Base-by-base conservation (phyloP, 2,329 filamentous ascomycete genomes). In the Sporothrix pallida region DNA sequence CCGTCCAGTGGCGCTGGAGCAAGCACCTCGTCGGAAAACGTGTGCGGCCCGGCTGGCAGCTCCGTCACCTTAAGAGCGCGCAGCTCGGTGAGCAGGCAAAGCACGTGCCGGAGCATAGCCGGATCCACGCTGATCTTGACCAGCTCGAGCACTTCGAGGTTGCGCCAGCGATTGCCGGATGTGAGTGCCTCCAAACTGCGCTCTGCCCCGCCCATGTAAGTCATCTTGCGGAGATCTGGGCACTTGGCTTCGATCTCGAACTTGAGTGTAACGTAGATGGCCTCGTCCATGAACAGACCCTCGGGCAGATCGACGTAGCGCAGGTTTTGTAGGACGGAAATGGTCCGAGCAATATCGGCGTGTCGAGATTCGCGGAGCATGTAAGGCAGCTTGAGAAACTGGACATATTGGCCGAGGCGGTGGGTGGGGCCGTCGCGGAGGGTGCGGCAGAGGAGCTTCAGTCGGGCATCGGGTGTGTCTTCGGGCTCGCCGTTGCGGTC, bases 341-440 rank as follows among this genome's bases (percentile, higher is more conserved):
- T 92, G 37, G 93, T 93, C 70, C 94, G 90, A 10, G 95, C 95
- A 68, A 98, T 88, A 76, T 95, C 93, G 72, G 92, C 88, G 80
- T 96, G 94, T 80, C 89, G 92, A 1, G 93, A 93, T 83, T 98
- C 94, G 74, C 95, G 90, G 72, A 95, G 91, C 95, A 98, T 98
- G 82, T 97, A 98, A 7, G 95, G 94, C 74, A 94, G 90, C 84
- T 97, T 97, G 79, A 98, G 86, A 78, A 91, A 94, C 79, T 91
- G 84, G 5, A 97, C 93, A 58, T 89, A 85, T 72, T 87, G 85
- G 48, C 91, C 94, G 63, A 97, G 84, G 26, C 87, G 84, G 37
- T 87, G 84, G 9, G 87, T 89, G 26, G 90, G 88, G 75, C 94
- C 91, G 69, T 95, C 92, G 76, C 94, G 90, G 69, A 98, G 89